Base-by-base conservation (phyloP, 352 stramenopile genomes). In the Pythium rhizo-oryzae region DNA sequence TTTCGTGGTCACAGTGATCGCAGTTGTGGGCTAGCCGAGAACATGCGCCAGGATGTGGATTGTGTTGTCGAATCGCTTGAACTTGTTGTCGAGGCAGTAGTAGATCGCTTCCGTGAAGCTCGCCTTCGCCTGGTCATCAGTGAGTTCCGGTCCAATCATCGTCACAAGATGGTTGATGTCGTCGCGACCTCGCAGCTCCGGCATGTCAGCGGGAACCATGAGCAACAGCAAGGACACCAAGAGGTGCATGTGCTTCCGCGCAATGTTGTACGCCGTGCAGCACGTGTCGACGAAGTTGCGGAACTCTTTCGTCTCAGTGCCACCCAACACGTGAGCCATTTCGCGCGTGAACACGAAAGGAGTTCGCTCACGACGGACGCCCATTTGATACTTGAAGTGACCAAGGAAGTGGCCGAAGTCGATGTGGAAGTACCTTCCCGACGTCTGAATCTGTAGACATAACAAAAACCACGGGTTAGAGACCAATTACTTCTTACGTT, bases 261-360 rank as follows among this genome's bases (percentile, higher is more conserved):
- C 71, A 46, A 93, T 75, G 33, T 80, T 86, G 71, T 91, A 96
- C 11, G 89, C 87, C 25, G 65, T 87, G 55, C 81, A 89, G 54
- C 81, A 87, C 41, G 82, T 92, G 37, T 88, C 74, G 5, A 91
- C 73, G 59, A 96, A 96, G 53, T 86, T 83, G 9, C 49, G 24
- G 64, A 93, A 97, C 30, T 92, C 81, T 37, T 84, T 80, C 33
- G 83, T 86, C 16, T 95, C 82, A 2, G 81, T 85, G 33, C 89
- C 89, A 25, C 88, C 89, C 35, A 96, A 69, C 19, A 96, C 88
- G 60, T 94, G 87, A 0, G 89, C 89, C 87, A 97, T 96, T 61
- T 95, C 89, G 53, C 82, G 87, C 9, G 89, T 97, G 60, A 97
- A 97, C 49, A 97, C 89, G 49, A 97, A 97, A 47, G 87, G 85